Percentiles rank a stretch among this genome's conserved stretches.
phyloP scores from a whole-genome alignment of 441 rosid genomes.

The Hura crepitans region DNA sequence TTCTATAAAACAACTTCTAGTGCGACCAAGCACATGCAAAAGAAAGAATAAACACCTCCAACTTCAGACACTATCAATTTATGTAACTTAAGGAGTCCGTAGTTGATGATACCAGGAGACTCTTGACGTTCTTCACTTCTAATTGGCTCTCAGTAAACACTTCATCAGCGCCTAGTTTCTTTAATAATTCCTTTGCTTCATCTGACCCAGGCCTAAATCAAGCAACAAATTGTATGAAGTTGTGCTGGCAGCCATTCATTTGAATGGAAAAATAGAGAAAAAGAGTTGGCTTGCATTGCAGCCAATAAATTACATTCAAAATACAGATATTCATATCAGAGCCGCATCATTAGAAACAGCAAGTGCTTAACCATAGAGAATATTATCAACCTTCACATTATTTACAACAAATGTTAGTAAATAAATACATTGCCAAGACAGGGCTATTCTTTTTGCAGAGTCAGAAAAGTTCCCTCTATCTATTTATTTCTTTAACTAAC shows the following conservation, averaged over 20 bases:
- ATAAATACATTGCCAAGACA: neutral
- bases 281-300: neutral
- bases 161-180: conserved; percentile 76
- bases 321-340: conserved; percentile 2
- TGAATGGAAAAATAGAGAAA: neutral
- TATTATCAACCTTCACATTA: neutral
- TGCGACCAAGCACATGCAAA: conserved; percentile 5
- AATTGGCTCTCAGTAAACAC: conserved; percentile 76
- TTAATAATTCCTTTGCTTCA: conserved; percentile 60
- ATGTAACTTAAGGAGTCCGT: conserved; percentile 20
- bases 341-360: neutral
- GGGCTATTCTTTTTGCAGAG: neutral
- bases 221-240: conserved; percentile 1
- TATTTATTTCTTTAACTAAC: neutral
- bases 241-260: neutral
- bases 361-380: conserved; percentile 3
- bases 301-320: neutral
- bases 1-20: neutral
- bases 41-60: conserved; percentile 16
- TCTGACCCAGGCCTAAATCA: conserved; percentile 63
- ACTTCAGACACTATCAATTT: conserved; percentile 7
- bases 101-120: conserved; percentile 59
- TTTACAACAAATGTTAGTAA: neutral
- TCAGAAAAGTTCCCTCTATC: neutral
- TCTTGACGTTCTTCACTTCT: conserved; percentile 70